phyloP scores from a whole-genome alignment of 352 stramenopile genomes.

The Globisporangium spiculum region DNA sequence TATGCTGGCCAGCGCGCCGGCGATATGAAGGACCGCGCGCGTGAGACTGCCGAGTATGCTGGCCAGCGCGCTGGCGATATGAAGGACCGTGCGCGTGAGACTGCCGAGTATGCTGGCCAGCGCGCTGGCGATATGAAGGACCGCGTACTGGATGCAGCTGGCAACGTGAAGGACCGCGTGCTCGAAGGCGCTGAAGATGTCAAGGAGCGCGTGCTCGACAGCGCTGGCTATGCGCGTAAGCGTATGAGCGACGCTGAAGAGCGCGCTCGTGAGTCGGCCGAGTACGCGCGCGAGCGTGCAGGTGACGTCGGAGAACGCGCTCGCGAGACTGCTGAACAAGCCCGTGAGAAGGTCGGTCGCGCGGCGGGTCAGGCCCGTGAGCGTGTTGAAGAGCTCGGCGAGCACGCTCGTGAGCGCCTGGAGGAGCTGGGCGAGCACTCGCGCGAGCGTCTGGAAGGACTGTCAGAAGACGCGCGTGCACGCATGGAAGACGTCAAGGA shows the following conservation, averaged over 20 bases:
- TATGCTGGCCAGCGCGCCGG: slow-evolving; percentile 18
- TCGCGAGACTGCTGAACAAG: slow-evolving; percentile 33
- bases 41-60: slow-evolving; percentile 25
- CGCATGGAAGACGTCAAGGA: slow-evolving; percentile 34
- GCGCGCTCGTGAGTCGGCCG: slow-evolving; percentile 7
- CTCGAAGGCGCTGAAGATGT: neutral
- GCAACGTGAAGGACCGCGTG: neutral
- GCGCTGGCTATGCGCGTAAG: neutral
- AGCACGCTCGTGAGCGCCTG: slow-evolving; percentile 32
- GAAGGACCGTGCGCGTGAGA: slow-evolving; percentile 15
- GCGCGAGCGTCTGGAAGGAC: slow-evolving; percentile 22
- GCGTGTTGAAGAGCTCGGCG: slow-evolving; percentile 26
- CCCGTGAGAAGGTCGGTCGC: slow-evolving; percentile 24
- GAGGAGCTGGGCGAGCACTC: slow-evolving; percentile 30
- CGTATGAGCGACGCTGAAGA: neutral
- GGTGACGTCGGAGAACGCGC: slow-evolving; percentile 18
- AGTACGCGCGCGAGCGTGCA: slow-evolving; percentile 30
- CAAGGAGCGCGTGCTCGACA: neutral
- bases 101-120: slow-evolving; percentile 20
- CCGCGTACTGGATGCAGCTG: slow-evolving; percentile 25
- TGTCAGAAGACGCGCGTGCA: slow-evolving; percentile 20
- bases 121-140: slow-evolving; percentile 12
- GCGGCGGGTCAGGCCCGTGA: slow-evolving; percentile 6
- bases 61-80: slow-evolving; percentile 6
- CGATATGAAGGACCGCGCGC: slow-evolving; percentile 20